Conservation (phyloP, 192 early-diverging fungal species). For the Backusella liffmaniae region DNA sequence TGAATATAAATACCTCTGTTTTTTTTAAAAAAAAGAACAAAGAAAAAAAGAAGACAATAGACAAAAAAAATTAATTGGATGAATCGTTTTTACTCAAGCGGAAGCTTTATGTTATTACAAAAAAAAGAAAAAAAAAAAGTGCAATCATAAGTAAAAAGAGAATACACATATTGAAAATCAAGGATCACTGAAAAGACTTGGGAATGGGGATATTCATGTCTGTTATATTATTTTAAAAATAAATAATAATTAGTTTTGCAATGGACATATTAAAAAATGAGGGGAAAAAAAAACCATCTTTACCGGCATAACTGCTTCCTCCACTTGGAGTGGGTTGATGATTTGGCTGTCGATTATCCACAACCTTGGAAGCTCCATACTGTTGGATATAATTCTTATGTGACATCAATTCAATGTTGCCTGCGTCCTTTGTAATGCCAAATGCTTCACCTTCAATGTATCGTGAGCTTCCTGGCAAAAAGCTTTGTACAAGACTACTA, state of each 20-base stretch:
- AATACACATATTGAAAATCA: too few relatives aligned
- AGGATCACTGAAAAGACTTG: neutral
- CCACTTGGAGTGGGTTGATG: neutral
- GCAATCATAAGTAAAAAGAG: neutral
- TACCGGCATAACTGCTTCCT: neutral
- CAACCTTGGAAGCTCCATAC: neutral
- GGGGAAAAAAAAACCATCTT: neutral
- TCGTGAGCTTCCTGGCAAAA: slow-evolving; percentile 30
- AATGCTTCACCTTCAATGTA: slow-evolving; percentile 26
- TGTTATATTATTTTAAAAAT: neutral
- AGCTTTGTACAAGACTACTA: slow-evolving; percentile 30
- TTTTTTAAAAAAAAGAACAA: too few relatives aligned
- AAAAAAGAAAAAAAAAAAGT: neutral
- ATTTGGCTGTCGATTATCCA: neutral
- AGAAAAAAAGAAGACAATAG: too few relatives aligned
- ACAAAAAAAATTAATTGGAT: too few relatives aligned
- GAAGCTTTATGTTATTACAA: too few relatives aligned
- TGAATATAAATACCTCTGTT: too few relatives aligned
- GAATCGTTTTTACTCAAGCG: too few relatives aligned
- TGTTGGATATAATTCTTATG: slow-evolving; percentile 37
- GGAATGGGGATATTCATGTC: neutral
- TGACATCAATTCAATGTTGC: slow-evolving; percentile 38
- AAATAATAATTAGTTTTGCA: too few relatives aligned
- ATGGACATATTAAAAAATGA: too few relatives aligned
- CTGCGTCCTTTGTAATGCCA: slow-evolving; percentile 41